Evolutionary conservation across 2,329 filamentous ascomycete genomes (phyloP).

Genomic region (Lecanicillium sp.): DNA sequence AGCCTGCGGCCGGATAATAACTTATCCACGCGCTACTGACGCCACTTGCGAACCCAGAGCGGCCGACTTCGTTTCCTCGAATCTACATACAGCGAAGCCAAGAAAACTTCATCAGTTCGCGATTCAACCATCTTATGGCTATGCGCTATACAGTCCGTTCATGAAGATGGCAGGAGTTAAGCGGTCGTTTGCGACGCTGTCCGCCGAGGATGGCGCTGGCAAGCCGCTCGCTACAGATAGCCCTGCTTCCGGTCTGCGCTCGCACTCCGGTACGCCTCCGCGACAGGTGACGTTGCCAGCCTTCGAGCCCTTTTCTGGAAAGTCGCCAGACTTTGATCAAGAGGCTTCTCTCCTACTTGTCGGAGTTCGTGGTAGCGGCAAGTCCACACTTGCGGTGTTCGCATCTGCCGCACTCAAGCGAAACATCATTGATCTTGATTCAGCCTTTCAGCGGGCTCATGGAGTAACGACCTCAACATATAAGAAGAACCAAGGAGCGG

Average conservation of each 20-base stretch:
- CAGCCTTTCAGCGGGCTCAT: conserved; percentile 56
- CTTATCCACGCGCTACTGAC: conserved; percentile 11
- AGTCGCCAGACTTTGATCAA: conserved; percentile 37
- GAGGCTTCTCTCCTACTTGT: conserved; percentile 67
- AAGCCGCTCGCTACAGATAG: conserved; percentile 5
- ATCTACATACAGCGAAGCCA: background rate
- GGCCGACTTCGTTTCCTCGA: background rate
- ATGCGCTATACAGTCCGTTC: conserved; percentile 7
- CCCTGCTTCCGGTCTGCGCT: background rate
- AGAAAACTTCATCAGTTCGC: background rate
- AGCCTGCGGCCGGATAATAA: conserved; percentile 13
- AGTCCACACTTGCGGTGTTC: conserved; percentile 69
- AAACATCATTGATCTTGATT: conserved; percentile 62
- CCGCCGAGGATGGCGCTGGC: conserved; percentile 17
- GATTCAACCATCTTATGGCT: background rate
- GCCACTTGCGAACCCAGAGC: background rate
- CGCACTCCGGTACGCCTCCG: conserved; percentile 4
- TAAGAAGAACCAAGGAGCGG: conserved; percentile 53
- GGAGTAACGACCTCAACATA: conserved; percentile 56
- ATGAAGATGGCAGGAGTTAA: conserved; percentile 31
- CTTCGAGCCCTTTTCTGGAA: conserved; percentile 16
- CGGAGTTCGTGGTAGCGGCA: conserved; percentile 66
- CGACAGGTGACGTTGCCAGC: conserved; percentile 18
- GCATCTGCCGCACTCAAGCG: conserved; percentile 63
- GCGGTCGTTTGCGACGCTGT: conserved; percentile 27